Evolutionary conservation across 805 yeast genomes (phyloP), one percentile per base, ranked within the genome.

Genomic region (Cyberlindnera sargentensis): DNA sequence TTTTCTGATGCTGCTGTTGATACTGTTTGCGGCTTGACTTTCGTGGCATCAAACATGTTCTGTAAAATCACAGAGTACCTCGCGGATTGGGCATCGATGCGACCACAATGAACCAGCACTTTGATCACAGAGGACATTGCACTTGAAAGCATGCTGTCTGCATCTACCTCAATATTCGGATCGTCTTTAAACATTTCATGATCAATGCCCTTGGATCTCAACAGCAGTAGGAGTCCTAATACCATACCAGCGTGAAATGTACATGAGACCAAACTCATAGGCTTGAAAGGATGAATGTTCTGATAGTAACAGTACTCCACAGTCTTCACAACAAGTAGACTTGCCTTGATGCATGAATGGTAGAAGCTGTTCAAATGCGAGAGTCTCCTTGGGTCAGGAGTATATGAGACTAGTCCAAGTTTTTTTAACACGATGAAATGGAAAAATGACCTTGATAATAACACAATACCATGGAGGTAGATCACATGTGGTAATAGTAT

Each of bases 391-490:
- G 48, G 36, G 7, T 38, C 36, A 3, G 45, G 42, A 29, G 49
- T 50, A 37, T 46, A 52, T 1, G 43, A 41, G 15, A 52, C 50
- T 20, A 56, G 36, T 1, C 51, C 51, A 8, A 57, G 39, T 29
- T 55, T 57, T 26, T 48, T 48, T 25, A 55, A 43, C 15, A 63
- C 55, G 31, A 57, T 44, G 47, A 60, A 66, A 49, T 67, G 63
- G 53, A 67, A 67, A 44, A 69, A 70, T 5, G 76, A 74, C 20
- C 71, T 56, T 33, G 70, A 56, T n/a, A 71, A 52, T 29, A 70
- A 45, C 35, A 66, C 55, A 10, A 68, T 60, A 0, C 66, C 67
- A 46, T 60, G 61, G n/a, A 70, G 51, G 35, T 68, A 65, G 9
- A 61, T 55, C 5, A 67, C 52, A 50, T 70, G 71, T 3, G 67